phyloP scores from a whole-genome alignment of 805 yeast species.

The Candida glaebosa region DNA sequence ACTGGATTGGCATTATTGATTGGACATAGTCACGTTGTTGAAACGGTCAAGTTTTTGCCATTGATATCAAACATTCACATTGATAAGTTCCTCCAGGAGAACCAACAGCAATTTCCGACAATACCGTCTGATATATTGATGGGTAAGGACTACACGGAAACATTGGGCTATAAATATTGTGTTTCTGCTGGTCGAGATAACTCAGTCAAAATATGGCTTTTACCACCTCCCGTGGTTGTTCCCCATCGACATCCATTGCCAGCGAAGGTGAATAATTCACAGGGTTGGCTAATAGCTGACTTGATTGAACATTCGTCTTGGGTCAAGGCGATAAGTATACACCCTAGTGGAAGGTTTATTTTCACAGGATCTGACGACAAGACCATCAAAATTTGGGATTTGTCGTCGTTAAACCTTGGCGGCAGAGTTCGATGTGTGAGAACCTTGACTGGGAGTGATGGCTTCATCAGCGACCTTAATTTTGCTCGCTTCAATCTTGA shows the following conservation, averaged over 20 bases:
- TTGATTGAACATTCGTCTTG: conserved; percentile 80
- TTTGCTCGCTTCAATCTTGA: conserved; percentile 44
- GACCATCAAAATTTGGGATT: conserved; percentile 73
- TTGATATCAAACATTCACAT: conserved; percentile 42
- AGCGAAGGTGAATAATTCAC: conserved; percentile 46
- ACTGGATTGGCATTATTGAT: conserved; percentile 62
- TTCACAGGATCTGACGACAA: conserved; percentile 80
- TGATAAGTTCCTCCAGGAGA: conserved; percentile 40
- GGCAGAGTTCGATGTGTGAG: conserved; percentile 44
- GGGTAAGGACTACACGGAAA: conserved; percentile 23
- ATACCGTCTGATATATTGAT: conserved; percentile 28
- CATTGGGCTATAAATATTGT: conserved; percentile 65
- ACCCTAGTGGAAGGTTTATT: conserved; percentile 71
- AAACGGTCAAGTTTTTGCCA: conserved; percentile 68
- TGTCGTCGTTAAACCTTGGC: conserved; percentile 36
- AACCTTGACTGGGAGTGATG: conserved; percentile 63
- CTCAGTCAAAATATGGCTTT: conserved; percentile 67
- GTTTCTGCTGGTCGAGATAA: conserved; percentile 81
- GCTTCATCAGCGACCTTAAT: conserved; percentile 63
- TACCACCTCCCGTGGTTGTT: conserved; percentile 62
- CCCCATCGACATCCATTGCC: conserved; percentile 58
- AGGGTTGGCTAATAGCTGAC: conserved; percentile 56
- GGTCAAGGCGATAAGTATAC: conserved; percentile 69
- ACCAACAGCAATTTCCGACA: conserved; percentile 27
- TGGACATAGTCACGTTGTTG: conserved; percentile 85